These are phyloP conservation scores for Dactylellina drechsleri DNA, from an alignment of 2,329 filamentous ascomycete species.

Conservation along the genomic window DNA sequence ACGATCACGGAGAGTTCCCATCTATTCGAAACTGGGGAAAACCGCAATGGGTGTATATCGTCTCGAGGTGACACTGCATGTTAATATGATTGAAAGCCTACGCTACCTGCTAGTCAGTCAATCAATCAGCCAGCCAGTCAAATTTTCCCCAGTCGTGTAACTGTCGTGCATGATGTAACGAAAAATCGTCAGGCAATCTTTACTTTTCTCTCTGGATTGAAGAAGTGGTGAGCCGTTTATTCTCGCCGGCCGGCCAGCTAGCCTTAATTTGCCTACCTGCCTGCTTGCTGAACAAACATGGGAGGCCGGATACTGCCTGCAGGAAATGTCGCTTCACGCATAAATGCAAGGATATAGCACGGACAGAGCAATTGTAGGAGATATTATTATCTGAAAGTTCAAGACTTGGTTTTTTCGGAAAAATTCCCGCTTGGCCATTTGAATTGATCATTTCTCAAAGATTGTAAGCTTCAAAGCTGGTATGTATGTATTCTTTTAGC, in stretches of 20 bases:
- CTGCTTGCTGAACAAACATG: constrained; percentile 37
- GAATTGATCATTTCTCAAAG: constrained; percentile 9
- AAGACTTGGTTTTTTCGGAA: constrained; percentile 39
- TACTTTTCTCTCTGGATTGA: constrained; percentile 2
- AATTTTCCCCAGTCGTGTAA: constrained; percentile 15
- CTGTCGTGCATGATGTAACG: constrained; percentile 38
- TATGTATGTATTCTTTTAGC: neutral
- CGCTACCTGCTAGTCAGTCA: neutral
- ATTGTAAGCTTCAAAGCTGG: neutral
- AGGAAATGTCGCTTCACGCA: constrained; percentile 36
- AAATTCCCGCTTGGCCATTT: constrained; percentile 48
- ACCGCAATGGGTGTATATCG: constrained; percentile 21
- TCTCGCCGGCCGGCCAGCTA: constrained; percentile 22
- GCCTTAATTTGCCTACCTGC: neutral
- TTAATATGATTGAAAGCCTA: constrained; percentile 3
- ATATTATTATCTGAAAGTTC: constrained; percentile 1
- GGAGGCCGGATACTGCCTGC: constrained; percentile 25
- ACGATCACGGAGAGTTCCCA: constrained; percentile 20
- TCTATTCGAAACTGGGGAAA: constrained; percentile 22
- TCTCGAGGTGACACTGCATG: constrained; percentile 44
- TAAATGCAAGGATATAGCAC: constrained; percentile 32
- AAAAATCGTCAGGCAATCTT: constrained; percentile 23
- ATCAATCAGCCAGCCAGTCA: too few species aligned
- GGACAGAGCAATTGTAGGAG: constrained; percentile 17
- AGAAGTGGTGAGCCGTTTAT: constrained; percentile 17